Conservation (phyloP, 1,284 basidiomycete genomes). For the Irpex sp. region DNA sequence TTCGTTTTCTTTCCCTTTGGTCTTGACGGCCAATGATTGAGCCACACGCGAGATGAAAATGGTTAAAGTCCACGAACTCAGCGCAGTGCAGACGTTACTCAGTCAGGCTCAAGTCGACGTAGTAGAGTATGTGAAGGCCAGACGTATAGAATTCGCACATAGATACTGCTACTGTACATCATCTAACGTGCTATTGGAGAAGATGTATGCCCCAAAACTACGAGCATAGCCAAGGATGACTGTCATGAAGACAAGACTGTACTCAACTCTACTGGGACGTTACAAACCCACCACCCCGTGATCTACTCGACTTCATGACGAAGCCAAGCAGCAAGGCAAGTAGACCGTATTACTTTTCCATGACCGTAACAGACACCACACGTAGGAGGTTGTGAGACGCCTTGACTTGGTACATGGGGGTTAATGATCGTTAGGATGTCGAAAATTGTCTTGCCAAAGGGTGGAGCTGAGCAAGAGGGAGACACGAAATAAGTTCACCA, state of each 20-base stretch:
- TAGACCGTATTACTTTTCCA: conserved; percentile 42
- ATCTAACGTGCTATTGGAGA: not conserved
- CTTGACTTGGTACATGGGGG: conserved; percentile 47
- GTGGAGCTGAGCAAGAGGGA: not conserved
- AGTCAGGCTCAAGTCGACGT: too few relatives aligned
- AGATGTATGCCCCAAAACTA: conserved; percentile 60
- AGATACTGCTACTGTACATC: not conserved
- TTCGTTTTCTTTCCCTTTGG: too few relatives aligned
- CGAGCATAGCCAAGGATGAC: conserved; percentile 34
- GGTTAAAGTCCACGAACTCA: too few relatives aligned
- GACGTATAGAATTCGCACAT: too few relatives aligned
- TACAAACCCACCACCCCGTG: conserved; percentile 33
- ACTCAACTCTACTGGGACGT: conserved; percentile 57
- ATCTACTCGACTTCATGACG: conserved; percentile 46
- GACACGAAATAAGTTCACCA: too few relatives aligned
- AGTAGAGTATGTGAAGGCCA: too few relatives aligned
- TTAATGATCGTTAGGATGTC: not conserved
- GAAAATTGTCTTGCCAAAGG: not conserved
- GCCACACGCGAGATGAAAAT: too few relatives aligned
- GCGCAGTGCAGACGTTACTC: too few relatives aligned
- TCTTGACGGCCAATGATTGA: too few relatives aligned
- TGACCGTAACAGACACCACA: conserved; percentile 50
- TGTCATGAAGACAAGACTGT: conserved; percentile 25
- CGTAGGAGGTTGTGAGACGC: conserved; percentile 24
- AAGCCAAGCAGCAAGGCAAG: conserved; percentile 35